A percentile compares a stretch with the other conserved stretches of the same genome.
phyloP scores from a whole-genome alignment of 78 protist species.

The Dictyostelium capitatum region DNA sequence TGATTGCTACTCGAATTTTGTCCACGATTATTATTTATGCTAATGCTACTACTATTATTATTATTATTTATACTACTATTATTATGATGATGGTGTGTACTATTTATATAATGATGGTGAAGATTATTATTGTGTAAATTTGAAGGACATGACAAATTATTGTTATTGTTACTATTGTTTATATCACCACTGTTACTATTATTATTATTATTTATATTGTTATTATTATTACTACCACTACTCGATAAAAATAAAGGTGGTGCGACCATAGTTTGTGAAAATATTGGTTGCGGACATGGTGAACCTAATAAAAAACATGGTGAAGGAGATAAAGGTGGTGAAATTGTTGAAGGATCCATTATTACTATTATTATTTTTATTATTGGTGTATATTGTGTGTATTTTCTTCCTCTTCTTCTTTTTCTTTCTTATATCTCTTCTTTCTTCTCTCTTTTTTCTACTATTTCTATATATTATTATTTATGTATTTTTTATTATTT shows the following conservation, averaged over 20 bases:
- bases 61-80: background rate
- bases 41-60: background rate
- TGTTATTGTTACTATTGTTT: background rate
- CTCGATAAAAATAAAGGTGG: constrained; percentile 66
- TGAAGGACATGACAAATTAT: too few species aligned
- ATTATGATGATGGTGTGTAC: background rate
- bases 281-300: constrained; percentile 53
- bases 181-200: background rate
- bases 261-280: constrained; percentile 33
- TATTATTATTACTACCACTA: too few species aligned
- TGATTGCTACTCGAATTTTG: background rate
- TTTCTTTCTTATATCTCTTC: too few species aligned
- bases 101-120: too few species aligned
- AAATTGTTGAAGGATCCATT: constrained; percentile 35
- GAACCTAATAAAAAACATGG: constrained; percentile 73
- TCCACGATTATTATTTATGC: background rate
- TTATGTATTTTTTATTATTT: too few species aligned
- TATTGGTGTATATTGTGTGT: background rate
- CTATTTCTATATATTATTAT: too few species aligned
- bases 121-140: too few species aligned
- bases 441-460: too few species aligned
- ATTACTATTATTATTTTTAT: background rate
- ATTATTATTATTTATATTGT: background rate
- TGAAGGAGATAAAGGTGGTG: constrained; percentile 60
- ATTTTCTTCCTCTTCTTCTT: background rate